Evolutionary conservation across 495 filamentous ascomycete species (phyloP).

Genomic region (Penicillium bialowiezense): DNA sequence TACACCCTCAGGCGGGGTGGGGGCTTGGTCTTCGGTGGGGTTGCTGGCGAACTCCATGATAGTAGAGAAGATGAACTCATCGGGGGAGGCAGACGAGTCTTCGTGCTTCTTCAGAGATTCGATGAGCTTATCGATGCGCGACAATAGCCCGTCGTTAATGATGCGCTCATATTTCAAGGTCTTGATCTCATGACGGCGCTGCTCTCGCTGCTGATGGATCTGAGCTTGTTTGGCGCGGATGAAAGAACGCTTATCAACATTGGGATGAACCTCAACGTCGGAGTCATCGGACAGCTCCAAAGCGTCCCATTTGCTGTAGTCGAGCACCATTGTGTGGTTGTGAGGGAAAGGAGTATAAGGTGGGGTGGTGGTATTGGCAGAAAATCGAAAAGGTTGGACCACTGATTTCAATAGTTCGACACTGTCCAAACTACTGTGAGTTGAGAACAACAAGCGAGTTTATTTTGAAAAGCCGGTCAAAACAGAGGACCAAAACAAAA

Average conservation of each 20-base stretch:
- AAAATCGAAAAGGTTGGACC: conserved; percentile 5
- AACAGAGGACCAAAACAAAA: neutral
- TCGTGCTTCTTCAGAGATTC: conserved; percentile 64
- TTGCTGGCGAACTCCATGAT: conserved; percentile 76
- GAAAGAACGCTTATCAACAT: conserved; percentile 97
- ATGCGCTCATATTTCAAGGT: conserved; percentile 90
- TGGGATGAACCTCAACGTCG: conserved; percentile 97
- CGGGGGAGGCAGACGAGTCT: conserved; percentile 65
- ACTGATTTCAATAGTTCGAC: neutral
- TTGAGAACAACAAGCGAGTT: too few species aligned
- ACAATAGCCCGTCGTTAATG: conserved; percentile 86
- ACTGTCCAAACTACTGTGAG: neutral
- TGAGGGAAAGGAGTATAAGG: conserved; percentile 5
- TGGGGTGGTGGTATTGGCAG: conserved; percentile 23
- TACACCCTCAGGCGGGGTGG: conserved; percentile 70
- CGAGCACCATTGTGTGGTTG: conserved; percentile 71
- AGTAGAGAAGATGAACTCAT: conserved; percentile 80
- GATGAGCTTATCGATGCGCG: conserved; percentile 77
- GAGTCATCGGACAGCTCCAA: conserved; percentile 97
- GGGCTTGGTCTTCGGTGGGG: conserved; percentile 70
- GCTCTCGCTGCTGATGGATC: conserved; percentile 84
- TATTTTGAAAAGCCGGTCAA: neutral
- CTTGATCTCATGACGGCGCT: conserved; percentile 82
- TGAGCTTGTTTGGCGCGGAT: conserved; percentile 97
- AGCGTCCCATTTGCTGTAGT: conserved; percentile 96